Base-by-base conservation (phyloP, 495 filamentous ascomycete species). In the Hypoxylon intermedium region DNA sequence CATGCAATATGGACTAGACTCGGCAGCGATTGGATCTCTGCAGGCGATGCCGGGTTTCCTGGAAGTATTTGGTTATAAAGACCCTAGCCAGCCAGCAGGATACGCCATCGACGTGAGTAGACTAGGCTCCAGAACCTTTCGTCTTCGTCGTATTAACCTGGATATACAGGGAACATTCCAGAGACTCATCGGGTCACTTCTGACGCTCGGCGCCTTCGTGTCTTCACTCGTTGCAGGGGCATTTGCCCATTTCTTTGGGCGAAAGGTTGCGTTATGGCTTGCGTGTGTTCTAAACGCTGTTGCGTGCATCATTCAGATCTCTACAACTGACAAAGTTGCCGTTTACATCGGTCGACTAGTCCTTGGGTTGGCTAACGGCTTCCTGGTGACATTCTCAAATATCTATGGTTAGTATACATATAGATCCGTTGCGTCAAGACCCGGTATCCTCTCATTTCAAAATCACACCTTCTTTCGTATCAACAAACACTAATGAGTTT, bases 301-400 rank as follows among this genome's bases (percentile, higher is more conserved):
- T 1, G 74, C 77, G 3, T 73, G 73, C 31, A 70, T 77, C 6
- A 73, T 82, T 45, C 82, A 83, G 65, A 82, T 83, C 40, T 73
- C 67, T 2, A 74, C 78, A 0, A 73, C 69, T 5, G 72, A 60
- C 30, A 72, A 75, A 19, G 75, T 69, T 1, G 81, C 72, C 1
- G 47, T 84, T 2, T 83, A 83, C 51, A 70, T 77, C 16, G 81
- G 79, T 5, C 74, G 81, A 30, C 60, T 84, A 9, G 41, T 84
- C 9, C 74, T 83, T 12, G 81, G 82, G 1, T 56, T 84, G n/a
- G 77, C 77, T 2, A 82, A 83, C 55, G 80, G 77, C 26, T 79
- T 81, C 41, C 68, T 81, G 54, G 75, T 83, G 51, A 84, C 82
- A 3, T 83, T 83, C 52, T 80, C 76, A 1, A 79, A 82, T 49